Evolutionary conservation across 2,329 filamentous ascomycete species (phyloP), one percentile per base, ranked within the genome.

Genomic region (Arthrobotrys megalospora): DNA sequence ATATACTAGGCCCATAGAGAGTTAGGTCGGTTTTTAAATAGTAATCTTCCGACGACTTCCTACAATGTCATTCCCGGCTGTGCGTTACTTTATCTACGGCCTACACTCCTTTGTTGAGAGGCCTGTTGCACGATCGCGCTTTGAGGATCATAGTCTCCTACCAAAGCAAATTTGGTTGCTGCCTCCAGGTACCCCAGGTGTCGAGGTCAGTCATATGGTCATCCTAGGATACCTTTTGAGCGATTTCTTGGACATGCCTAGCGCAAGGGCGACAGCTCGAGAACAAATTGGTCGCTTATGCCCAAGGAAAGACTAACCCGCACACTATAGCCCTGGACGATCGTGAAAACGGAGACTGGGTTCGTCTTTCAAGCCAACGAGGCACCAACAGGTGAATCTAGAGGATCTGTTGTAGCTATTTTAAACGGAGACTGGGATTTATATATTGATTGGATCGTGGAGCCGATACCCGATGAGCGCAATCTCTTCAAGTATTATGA

Each of bases 121-220:
- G 7, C n/a, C 28, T 36, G 10, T 58, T 21, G 36, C 52, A 10
- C 36, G 52, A 16, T 38, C 28, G 3, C 7, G n/a, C 4, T 10
- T 19, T 38, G 52, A 58, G 11, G 52, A 58, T 21, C 52, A n/a
- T 14, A 58, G 52, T n/a, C 32, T 36, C 4, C 3, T 7, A 12
- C 62, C 62, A 21, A 66, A 66, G 45, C 24, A 52, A 16, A 52
- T 66, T 12, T 66, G 47, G 45, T 3, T 21, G 28, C 62, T 66
- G n/a, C 24, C 19, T 16, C 28, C 16, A 12, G 62, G 47, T 6
- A 50, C 28, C 10, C 60, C 28, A 43, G 24, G 28, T 19, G 12
- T 38, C 10, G 1, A 36, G 28, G 52, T 58, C 32, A 58, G 52
- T 38, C 0, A 6, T 21, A 12, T 16, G 6, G 19, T 5, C 10